Percentiles rank a stretch among this genome's conserved stretches.
phyloP scores from a whole-genome alignment of 1,284 basidiomycete genomes.

The Takashimella koratensis region DNA sequence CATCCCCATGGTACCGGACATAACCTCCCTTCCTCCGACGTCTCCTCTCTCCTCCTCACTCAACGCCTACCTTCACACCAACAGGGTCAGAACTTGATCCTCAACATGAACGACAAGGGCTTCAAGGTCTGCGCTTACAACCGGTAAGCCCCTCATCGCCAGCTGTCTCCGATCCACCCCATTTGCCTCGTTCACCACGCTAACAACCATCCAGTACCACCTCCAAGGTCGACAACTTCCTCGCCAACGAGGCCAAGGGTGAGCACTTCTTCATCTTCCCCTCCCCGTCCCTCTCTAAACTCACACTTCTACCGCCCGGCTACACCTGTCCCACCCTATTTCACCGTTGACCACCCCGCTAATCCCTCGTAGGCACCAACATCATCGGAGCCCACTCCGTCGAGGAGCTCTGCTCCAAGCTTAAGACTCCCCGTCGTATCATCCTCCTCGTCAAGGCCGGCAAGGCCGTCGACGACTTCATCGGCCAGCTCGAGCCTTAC shows the following conservation, averaged over 20 bases:
- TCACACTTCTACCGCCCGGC: neutral
- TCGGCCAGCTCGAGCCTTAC: slow-evolving; percentile 56
- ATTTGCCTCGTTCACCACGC: neutral
- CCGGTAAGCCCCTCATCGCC: slow-evolving; percentile 52
- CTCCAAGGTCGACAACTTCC: slow-evolving; percentile 93
- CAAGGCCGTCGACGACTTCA: slow-evolving; percentile 59
- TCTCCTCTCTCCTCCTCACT: neutral
- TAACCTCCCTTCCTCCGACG: neutral
- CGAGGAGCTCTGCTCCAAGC: slow-evolving; percentile 67
- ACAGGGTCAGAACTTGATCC: slow-evolving; percentile 90
- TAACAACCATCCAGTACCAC: slow-evolving; percentile 60
- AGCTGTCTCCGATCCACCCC: neutral
- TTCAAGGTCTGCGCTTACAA: slow-evolving; percentile 97
- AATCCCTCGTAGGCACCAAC: slow-evolving; percentile 68
- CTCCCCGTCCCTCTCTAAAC: neutral
- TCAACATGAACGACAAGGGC: slow-evolving; percentile 99
- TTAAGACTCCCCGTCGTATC: slow-evolving; percentile 67
- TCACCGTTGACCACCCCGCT: neutral
- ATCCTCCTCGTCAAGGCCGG: slow-evolving; percentile 78
- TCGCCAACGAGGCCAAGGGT: slow-evolving; percentile 98
- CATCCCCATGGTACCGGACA: neutral
- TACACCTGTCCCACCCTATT: too few relatives aligned
- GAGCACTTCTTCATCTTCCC: slow-evolving; percentile 10
- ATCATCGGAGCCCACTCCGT: slow-evolving; percentile 92
- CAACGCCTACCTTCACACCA: slow-evolving; percentile 6